Evolutionary conservation across 192 early-diverging fungal genomes (phyloP), one percentile per base, ranked within the genome.

Genomic region (Coemansia aciculifera): DNA sequence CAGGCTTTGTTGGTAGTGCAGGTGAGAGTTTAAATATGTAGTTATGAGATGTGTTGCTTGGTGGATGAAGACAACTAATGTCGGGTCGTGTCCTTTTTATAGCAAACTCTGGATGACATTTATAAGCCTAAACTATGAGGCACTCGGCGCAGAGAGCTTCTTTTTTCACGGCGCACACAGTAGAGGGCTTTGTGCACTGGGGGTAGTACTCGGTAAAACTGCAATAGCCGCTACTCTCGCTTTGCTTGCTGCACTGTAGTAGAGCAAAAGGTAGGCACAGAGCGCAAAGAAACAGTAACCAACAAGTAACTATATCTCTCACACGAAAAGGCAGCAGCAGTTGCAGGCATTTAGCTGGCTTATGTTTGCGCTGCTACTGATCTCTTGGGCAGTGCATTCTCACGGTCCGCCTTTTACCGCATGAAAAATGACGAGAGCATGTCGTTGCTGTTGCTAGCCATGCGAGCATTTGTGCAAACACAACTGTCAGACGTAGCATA

Each of bases 1-100:
- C 59, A 38, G 29, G 29, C 15, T 43, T 48, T 61, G 56, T 48
- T 68, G 40, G 6, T 61, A 12, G 36, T 68, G 15, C 7, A 51
- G 29, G 34, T 34, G 34, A 34, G 15, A 10, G 29, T 0, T 17
- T 29, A 15, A 4, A 34, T 34, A n/a, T 34, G 17, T 13, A 34
- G 31, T 15, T 29, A 5, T 29, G 39, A 23, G 15, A 32, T 44
- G 12, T 61, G 13, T 15, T 66, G 34, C 52, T 38, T 66, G 52
- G n/a, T 40, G 24, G 34, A 24, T 63, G 29, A 0, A 23, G 17
- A 38, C 11, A 39, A 37, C 36, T 59, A 57, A 29, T 32, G 54
- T 31, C 1, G 13, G 54, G 29, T 2, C 1, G 5, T 8, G 15
- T 2, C 27, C 54, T 17, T 57, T 57, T 31, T 57, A 57, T 57